Base-by-base conservation (phyloP, 2,329 filamentous ascomycete genomes). In the Fusarium miscanthi region DNA sequence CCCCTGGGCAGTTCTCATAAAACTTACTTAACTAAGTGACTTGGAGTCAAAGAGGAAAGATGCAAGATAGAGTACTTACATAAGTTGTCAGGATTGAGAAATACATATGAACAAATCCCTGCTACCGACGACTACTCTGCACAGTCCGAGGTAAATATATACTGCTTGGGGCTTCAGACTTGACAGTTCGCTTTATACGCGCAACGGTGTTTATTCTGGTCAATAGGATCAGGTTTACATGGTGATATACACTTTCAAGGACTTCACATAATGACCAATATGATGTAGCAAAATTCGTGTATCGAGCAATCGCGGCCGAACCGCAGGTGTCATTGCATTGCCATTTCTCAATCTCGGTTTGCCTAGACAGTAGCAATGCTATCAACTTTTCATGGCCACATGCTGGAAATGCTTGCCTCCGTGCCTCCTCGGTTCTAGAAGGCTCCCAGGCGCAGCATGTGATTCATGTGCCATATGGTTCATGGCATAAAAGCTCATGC, bases 301-400 rank as follows among this genome's bases (percentile, higher is more conserved):
- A 54, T 74, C 74, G 69, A 73, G 59, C 60, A 62, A 66, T 74
- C 63, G 74, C 70, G 74, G 57, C 30, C 42, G 48, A 59, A 59
- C 69, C 64, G 68, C 70, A 62, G 64, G 61, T 74, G 74, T 77
- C 75, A 73, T 76, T 76, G 70, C 75, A 70, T 76, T 76, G 70
- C 69, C 63, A 69, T 75, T 74, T 74, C 62, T 72, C 70, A 65
- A 75, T 70, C 75, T 74, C 59, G 69, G 56, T 64, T 66, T 66
- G 70, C 68, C 53, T 45, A 48, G 53, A 48, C 53, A 51, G 63
- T 54, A 68, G 66, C 63, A 73, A 71, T 70, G 65, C 70, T 75
- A 68, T 63, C 60, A 69, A 60, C 70, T 76, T 77, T 77, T 72
- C 42, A 65, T 66, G 46, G 45, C 56, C 56, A 42, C 63, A 66